A percentile compares a stretch with the other conserved stretches of the same genome.
These are phyloP conservation scores for Neonectria coccinea DNA, from an alignment of 2,329 filamentous ascomycete genomes.

Conservation along the genomic window DNA sequence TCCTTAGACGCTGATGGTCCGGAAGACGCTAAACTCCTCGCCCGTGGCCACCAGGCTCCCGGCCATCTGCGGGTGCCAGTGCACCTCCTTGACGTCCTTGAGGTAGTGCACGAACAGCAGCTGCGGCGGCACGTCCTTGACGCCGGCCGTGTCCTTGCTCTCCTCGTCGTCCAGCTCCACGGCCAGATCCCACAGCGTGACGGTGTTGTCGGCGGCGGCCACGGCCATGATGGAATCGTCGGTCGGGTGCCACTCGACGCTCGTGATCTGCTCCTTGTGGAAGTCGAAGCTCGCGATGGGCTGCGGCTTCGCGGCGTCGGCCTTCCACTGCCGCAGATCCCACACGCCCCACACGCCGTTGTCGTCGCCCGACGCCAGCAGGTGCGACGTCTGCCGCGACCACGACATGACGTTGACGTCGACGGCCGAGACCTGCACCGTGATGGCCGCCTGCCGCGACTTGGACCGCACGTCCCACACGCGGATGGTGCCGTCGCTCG, in stretches of 20 bases:
- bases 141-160: constrained; percentile 86
- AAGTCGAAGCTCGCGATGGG: constrained; percentile 95
- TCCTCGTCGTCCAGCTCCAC: constrained; percentile 98
- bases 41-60: constrained; percentile 91
- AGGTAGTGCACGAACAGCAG: constrained; percentile 97
- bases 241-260: constrained; percentile 96
- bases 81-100: constrained; percentile 92
- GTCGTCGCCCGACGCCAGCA: constrained; percentile 92
- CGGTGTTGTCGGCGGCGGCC: constrained; percentile 90
- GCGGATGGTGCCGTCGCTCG: constrained; percentile 92
- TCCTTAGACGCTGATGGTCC: constrained; percentile 81
- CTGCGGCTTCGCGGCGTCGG: constrained; percentile 69
- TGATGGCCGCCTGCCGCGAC: constrained; percentile 87
- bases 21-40: constrained; percentile 86
- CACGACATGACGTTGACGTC: constrained; percentile 98
- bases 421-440: constrained; percentile 82
- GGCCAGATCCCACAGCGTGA: constrained; percentile 96
- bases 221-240: constrained; percentile 97
- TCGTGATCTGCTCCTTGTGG: constrained; percentile 96
- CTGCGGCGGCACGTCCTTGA: constrained; percentile 92
- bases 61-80: constrained; percentile 98
- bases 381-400: constrained; percentile 88
- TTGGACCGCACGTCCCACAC: constrained; percentile 97
- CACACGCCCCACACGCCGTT: constrained; percentile 95
- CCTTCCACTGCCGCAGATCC: constrained; percentile 96